A percentile compares a stretch with the other conserved stretches of the same genome.
phyloP scores from a whole-genome alignment of 1,139 yeast genomes.

The Kodamaea anthophila region DNA sequence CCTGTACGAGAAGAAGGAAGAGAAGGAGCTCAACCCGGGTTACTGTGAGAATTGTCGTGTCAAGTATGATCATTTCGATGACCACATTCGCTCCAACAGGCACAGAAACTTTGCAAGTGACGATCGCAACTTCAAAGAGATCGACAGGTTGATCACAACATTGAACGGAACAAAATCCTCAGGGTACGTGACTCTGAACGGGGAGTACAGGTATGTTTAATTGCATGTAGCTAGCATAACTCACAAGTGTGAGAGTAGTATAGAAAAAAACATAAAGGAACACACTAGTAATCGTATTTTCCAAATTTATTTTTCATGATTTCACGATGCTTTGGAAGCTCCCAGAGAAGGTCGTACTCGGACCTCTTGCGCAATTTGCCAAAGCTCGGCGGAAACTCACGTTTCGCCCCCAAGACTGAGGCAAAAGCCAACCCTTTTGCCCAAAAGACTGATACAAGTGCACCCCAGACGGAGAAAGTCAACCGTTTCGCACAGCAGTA shows the following conservation, averaged over 20 bases:
- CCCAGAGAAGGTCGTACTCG: constrained; percentile 13
- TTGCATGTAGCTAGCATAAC: too few relatives aligned
- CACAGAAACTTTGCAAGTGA: constrained; percentile 80
- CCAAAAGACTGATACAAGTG: background rate
- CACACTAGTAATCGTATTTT: too few relatives aligned
- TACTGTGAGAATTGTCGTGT: constrained; percentile 94
- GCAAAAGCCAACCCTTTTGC: background rate
- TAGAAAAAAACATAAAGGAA: too few relatives aligned
- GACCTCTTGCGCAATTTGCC: constrained; percentile 20
- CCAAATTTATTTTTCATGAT: too few relatives aligned
- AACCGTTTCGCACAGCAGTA: constrained; percentile 28
- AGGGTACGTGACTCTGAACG: constrained; percentile 41
- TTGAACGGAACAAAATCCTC: constrained; percentile 39
- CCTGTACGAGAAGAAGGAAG: constrained; percentile 11
- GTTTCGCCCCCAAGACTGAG: constrained; percentile 8
- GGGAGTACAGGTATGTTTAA: constrained; percentile 29
- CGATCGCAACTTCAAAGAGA: constrained; percentile 63
- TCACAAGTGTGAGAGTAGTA: too few relatives aligned
- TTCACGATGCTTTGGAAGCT: too few relatives aligned
- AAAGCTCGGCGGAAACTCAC: constrained; percentile 22
- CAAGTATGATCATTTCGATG: constrained; percentile 74
- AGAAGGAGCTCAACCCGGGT: constrained; percentile 46
- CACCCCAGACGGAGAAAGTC: constrained; percentile 7
- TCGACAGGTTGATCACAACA: constrained; percentile 60
- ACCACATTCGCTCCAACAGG: constrained; percentile 62